A percentile compares a stretch with the other conserved stretches of the same genome.
phyloP scores from a whole-genome alignment of 1,284 basidiomycete genomes.

The Ustilago xerochloae region DNA sequence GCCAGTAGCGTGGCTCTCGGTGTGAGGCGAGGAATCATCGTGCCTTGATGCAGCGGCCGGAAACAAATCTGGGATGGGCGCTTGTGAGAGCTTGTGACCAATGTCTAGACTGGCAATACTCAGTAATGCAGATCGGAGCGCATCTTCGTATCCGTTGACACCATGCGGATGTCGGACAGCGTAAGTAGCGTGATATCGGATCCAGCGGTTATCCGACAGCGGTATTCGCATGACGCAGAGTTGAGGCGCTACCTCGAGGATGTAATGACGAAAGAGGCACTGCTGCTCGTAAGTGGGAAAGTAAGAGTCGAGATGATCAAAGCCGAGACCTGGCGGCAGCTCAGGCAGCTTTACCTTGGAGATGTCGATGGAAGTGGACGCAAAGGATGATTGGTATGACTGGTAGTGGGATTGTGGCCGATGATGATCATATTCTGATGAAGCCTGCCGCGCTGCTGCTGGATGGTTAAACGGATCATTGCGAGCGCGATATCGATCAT shows the following conservation, averaged over 20 bases:
- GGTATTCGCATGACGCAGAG: conserved; percentile 37
- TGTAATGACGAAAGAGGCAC: conserved; percentile 42
- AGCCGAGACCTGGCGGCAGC: conserved; percentile 34
- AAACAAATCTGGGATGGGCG: conserved; percentile 32
- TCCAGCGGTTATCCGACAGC: conserved; percentile 41
- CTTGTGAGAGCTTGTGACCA: conserved; percentile 37
- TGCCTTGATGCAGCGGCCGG: conserved; percentile 7
- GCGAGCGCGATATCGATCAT: conserved; percentile 20
- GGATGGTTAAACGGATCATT: background rate
- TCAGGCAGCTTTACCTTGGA: conserved; percentile 36
- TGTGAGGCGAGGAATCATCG: conserved; percentile 7
- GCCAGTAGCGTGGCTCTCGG: background rate
- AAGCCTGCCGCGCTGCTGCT: background rate
- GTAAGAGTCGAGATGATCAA: conserved; percentile 44
- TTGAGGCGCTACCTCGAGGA: conserved; percentile 42
- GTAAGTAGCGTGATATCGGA: conserved; percentile 38
- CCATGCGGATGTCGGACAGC: conserved; percentile 35
- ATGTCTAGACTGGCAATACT: conserved; percentile 47
- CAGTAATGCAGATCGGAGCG: conserved; percentile 37
- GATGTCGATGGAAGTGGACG: conserved; percentile 25
- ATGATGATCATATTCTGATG: conserved; percentile 28
- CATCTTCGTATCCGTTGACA: conserved; percentile 38
- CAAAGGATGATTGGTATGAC: conserved; percentile 3
- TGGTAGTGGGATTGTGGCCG: conserved; percentile 9
- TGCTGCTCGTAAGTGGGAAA: conserved; percentile 43